These are phyloP conservation scores for Cryphonectria nitschkei DNA, from an alignment of 2,329 filamentous ascomycete species.

Conservation along the genomic window DNA sequence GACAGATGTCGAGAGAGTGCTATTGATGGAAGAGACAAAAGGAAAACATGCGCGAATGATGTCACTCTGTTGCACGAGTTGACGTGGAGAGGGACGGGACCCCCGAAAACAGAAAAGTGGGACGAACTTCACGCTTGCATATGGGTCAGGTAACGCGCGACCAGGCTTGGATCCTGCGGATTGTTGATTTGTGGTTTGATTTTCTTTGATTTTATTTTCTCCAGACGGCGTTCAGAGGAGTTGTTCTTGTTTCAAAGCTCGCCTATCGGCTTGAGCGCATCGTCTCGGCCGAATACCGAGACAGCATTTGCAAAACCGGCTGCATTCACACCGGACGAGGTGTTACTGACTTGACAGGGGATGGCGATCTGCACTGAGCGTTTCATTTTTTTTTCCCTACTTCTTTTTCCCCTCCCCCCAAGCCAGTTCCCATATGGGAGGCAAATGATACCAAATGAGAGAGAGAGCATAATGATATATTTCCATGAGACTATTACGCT, in stretches of 20 bases:
- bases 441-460: conserved; percentile 29
- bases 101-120: conserved; percentile 11
- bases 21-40: conserved; percentile 17
- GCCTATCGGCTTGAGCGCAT: conserved; percentile 8
- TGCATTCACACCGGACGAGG: conserved; percentile 23
- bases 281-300: not conserved
- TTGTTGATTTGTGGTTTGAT: not conserved
- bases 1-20: conserved; percentile 41
- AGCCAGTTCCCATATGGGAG: conserved; percentile 14
- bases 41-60: conserved; percentile 12
- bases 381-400: not conserved
- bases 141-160: not conserved
- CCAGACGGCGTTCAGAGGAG: conserved; percentile 17
- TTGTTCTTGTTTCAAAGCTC: not conserved
- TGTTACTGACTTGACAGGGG: conserved; percentile 17
- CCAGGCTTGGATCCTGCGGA: not conserved
- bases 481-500: not conserved
- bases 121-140: conserved; percentile 16
- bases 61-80: conserved; percentile 6
- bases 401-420: not conserved
- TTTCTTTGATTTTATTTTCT: not conserved
- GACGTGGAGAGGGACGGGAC: conserved; percentile 2
- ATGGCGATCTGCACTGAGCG: conserved; percentile 19
- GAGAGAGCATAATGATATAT: conserved; percentile 14
- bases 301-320: conserved; percentile 28